Evolutionary conservation across 441 rosid species (phyloP), one percentile per base, ranked within the genome.

Genomic region (Erodium texanum): DNA sequence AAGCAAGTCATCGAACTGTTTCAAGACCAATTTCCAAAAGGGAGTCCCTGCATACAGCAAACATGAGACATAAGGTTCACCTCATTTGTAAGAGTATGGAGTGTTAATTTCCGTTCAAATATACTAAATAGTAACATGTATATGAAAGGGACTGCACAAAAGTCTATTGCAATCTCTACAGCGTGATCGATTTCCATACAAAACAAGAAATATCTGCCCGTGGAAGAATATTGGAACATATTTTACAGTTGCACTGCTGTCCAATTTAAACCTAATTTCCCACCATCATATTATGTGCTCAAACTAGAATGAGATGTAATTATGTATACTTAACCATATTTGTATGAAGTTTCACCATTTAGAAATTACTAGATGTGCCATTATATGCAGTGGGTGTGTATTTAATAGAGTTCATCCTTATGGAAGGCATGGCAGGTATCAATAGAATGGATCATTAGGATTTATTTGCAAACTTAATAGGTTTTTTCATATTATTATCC

Each of bases 1-100:
- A 71, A 94, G 98, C 82, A 94, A 86, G 81, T 94, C 99, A 87
- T 92, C 94, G 52, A 94, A 92, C 73, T 94, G 99, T 81, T 92
- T 92, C 81, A 94, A 79, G 76, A 94, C 96, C 82, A 94, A 78
- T 80, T 86, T 94, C 99, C 99, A 94, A 79, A 94, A 92, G 61
- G 97, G 84, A 79, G 94, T 84, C 82, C 98, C 99, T 92, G 92
- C 82, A 74, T 73, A 43, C 70, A 79, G 66, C 69, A 68, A 80
- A 71, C 22, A 72, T 56, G 67, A 77, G 68, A 41, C n/a, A 70
- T 41, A 72, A 65, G 76, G 48, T 64, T 62, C 29, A 41, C 20
- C 10, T 56, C 68, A 68, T 32, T 23, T 10, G 27, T 62, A 24
- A 24, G 36, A 62, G 64, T 7, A 62, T 24, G 64, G 34, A 62